Percentiles rank a stretch among this genome's conserved stretches.
Conservation (phyloP, 192 early-diverging fungal genomes). For the Rhizophagus clarus region DNA sequence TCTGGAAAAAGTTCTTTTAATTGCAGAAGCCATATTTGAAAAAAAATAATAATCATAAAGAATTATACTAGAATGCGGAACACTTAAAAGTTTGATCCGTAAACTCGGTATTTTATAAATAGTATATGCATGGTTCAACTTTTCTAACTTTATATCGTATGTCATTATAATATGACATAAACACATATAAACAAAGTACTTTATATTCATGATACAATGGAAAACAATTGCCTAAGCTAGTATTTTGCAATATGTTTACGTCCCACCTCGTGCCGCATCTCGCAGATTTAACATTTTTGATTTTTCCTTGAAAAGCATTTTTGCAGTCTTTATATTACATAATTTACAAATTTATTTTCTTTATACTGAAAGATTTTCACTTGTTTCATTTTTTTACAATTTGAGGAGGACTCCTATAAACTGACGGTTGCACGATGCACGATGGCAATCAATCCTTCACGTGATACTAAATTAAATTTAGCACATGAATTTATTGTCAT, state of each 20-base stretch:
- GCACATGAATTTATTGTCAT: too few species aligned
- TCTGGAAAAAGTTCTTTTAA: background rate
- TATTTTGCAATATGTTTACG: background rate
- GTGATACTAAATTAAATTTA: too few species aligned
- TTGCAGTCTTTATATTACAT: background rate
- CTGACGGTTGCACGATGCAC: too few species aligned
- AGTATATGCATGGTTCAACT: background rate
- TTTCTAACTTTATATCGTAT: background rate
- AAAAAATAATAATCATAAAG: background rate
- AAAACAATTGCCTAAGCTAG: background rate
- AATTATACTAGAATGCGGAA: too few species aligned
- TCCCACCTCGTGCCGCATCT: background rate
- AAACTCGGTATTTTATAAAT: background rate
- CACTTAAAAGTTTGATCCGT: background rate
- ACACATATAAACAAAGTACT: background rate
- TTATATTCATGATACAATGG: background rate
- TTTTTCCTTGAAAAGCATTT: background rate
- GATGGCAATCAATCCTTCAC: too few species aligned
- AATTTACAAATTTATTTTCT: background rate
- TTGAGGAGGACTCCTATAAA: background rate
- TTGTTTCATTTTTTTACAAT: background rate
- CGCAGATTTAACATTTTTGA: background rate
- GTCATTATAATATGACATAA: background rate
- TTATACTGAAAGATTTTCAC: background rate
- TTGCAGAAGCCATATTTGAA: background rate